Conservation (phyloP, 2,329 filamentous ascomycete genomes). For the Colletotrichum falcatum region DNA sequence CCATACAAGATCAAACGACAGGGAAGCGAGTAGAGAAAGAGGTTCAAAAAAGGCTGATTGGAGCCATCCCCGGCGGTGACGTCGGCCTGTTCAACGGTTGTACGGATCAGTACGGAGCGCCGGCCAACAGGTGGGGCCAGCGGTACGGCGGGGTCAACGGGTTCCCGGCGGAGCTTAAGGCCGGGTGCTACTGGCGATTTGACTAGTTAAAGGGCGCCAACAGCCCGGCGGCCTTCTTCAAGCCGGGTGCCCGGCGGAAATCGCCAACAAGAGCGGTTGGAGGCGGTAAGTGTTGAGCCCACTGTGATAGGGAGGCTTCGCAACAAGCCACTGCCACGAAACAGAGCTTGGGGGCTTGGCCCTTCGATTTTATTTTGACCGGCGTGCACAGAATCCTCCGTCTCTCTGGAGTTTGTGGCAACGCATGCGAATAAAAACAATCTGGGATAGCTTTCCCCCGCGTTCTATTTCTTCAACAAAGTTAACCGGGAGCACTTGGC, state of each 20-base stretch:
- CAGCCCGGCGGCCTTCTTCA: conserved; percentile 67
- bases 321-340: neutral
- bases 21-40: neutral
- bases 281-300: conserved; percentile 43
- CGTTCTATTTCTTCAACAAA: neutral
- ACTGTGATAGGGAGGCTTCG: conserved; percentile 10
- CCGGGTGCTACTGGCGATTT: conserved; percentile 72
- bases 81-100: conserved; percentile 63
- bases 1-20: neutral
- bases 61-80: conserved; percentile 58
- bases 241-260: conserved; percentile 64
- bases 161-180: conserved; percentile 66
- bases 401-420: neutral
- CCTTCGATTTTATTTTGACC: neutral
- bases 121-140: conserved; percentile 64
- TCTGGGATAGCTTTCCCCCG: neutral
- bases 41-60: neutral
- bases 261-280: conserved; percentile 57
- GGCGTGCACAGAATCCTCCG: neutral
- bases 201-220: conserved; percentile 72
- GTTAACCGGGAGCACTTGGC: conserved; percentile 12
- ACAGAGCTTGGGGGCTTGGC: neutral
- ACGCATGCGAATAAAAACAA: neutral
- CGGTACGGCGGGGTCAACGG: conserved; percentile 68
- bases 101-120: conserved; percentile 57